These are phyloP conservation scores for Lactifluus subvellereus DNA, from an alignment of 768 basidiomycete genomes.

Conservation along the genomic window DNA sequence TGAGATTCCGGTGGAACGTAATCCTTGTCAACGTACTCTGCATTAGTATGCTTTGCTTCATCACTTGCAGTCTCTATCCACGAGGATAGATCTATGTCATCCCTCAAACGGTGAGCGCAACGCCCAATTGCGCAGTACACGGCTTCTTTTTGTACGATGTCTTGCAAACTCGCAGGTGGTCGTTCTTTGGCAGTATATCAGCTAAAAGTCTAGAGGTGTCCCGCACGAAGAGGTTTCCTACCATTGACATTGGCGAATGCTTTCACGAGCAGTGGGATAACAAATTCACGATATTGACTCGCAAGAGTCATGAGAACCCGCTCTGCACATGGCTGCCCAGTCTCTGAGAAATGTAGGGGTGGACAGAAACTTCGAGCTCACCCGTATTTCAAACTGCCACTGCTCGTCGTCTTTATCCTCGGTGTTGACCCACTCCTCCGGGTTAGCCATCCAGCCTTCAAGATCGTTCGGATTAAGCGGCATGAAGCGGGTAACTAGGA, in stretches of 20 bases:
- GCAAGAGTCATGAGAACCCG: slow-evolving; percentile 81
- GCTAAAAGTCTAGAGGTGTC: not conserved
- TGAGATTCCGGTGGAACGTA: not conserved
- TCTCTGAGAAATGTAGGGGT: not conserved
- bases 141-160: slow-evolving; percentile 75
- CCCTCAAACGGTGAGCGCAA: slow-evolving; percentile 58
- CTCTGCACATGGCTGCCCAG: slow-evolving; percentile 79
- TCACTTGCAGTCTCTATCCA: slow-evolving; percentile 57
- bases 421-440: slow-evolving; percentile 90
- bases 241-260: slow-evolving; percentile 59
- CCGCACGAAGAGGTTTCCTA: slow-evolving; percentile 32
- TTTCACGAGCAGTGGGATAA: slow-evolving; percentile 56
- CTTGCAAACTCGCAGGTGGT: slow-evolving; percentile 49
- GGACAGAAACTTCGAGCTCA: slow-evolving; percentile 34
- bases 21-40: slow-evolving; percentile 41
- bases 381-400: slow-evolving; percentile 91
- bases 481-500: slow-evolving; percentile 81
- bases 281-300: slow-evolving; percentile 60
- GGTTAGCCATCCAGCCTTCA: slow-evolving; percentile 78
- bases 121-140: slow-evolving; percentile 87
- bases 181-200: slow-evolving; percentile 29
- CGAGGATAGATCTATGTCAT: slow-evolving; percentile 57
- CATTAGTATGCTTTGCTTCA: slow-evolving; percentile 56
- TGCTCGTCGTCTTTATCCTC: slow-evolving; percentile 88
- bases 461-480: slow-evolving; percentile 79